Conservation (phyloP, 208 protist species). For the Dictyostelium gargantuum region DNA sequence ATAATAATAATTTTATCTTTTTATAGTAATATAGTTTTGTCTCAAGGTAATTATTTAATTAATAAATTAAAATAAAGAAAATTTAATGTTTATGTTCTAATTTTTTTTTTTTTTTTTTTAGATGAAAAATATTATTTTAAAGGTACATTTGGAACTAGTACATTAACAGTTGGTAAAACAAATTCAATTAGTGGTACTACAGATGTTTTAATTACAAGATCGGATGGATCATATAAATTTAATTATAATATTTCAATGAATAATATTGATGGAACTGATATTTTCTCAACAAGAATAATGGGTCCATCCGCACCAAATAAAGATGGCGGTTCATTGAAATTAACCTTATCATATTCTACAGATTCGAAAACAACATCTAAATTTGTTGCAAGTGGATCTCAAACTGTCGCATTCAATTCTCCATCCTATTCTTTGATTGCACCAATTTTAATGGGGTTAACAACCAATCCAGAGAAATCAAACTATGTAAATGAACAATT, state of each 20-base stretch:
- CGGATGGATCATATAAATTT: neutral
- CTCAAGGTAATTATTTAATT: neutral
- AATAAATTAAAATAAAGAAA: neutral
- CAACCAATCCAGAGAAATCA: neutral
- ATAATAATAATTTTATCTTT: neutral
- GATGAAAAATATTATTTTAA: constrained; percentile 2
- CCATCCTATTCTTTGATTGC: neutral
- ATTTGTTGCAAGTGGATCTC: neutral
- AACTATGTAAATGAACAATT: neutral
- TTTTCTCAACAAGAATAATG: neutral
- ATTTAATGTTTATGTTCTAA: neutral
- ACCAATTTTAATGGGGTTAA: neutral
- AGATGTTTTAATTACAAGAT: neutral
- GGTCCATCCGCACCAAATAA: neutral
- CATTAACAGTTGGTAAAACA: neutral
- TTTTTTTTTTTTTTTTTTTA: neutral
- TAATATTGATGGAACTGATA: neutral
- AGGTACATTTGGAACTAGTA: neutral
- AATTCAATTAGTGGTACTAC: neutral
- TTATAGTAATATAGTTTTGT: neutral
- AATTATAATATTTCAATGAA: neutral
- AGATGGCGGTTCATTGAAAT: neutral
- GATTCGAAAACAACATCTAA: neutral
- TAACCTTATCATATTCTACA: neutral
- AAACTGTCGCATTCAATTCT: neutral